Conservation (phyloP, 148 eudicot genomes). For the Agrostemma githago region DNA sequence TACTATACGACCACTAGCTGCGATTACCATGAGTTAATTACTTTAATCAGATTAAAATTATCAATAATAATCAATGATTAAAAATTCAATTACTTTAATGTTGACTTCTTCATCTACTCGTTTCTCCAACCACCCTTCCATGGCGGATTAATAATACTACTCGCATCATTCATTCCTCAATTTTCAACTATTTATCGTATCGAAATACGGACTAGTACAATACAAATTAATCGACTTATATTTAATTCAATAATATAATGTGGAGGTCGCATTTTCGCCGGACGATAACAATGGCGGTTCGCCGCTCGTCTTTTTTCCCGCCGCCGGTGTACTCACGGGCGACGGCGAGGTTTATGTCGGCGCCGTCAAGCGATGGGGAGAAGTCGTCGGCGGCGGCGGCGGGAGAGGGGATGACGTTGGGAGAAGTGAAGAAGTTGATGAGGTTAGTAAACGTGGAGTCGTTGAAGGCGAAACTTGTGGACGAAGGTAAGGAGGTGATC, state of each 20-base stretch:
- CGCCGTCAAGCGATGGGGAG: neutral
- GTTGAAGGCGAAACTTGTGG: constrained; percentile 63
- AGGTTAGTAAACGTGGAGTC: constrained; percentile 71
- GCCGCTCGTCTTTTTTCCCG: neutral
- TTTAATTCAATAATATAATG: constrained; percentile 11
- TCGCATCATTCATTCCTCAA: neutral
- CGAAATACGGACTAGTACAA: neutral
- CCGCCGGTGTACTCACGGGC: neutral
- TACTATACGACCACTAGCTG: neutral
- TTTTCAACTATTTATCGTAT: neutral
- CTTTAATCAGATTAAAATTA: neutral
- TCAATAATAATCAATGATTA: neutral
- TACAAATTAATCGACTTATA: neutral
- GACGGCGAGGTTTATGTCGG: neutral
- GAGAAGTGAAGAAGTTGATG: constrained; percentile 75
- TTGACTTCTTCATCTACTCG: neutral
- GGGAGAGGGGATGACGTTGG: constrained; percentile 37
- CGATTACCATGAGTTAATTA: neutral
- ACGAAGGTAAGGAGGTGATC: constrained; percentile 65
- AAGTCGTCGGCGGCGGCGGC: constrained; percentile 4
- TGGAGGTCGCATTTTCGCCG: constrained; percentile 24
- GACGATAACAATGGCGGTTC: constrained; percentile 19
- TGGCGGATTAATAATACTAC: constrained; percentile 18
- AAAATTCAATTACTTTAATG: neutral
- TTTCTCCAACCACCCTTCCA: constrained; percentile 12